These are phyloP conservation scores for Chenopodium formosanum DNA, from an alignment of 148 eudicot species.

Conservation along the genomic window DNA sequence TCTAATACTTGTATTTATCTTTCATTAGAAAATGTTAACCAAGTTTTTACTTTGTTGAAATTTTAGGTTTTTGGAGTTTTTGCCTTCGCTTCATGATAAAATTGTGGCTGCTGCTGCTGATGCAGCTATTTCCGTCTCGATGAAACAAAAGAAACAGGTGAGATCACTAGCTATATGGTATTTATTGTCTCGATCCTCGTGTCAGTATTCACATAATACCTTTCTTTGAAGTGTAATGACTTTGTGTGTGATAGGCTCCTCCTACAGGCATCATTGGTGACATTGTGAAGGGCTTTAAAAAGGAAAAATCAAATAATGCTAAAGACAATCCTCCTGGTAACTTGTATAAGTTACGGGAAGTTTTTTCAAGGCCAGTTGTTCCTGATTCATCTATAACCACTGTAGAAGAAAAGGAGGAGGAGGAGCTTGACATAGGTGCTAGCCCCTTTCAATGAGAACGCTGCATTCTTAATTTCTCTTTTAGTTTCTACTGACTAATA, in stretches of 20 bases:
- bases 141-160: slow-evolving; percentile 64
- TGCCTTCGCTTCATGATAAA: slow-evolving; percentile 81
- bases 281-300: slow-evolving; percentile 61
- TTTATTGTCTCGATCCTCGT: not conserved
- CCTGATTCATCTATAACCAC: slow-evolving; percentile 36
- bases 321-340: slow-evolving; percentile 31
- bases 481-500: not conserved
- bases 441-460: slow-evolving; percentile 1
- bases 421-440: slow-evolving; percentile 68
- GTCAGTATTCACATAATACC: not conserved
- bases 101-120: slow-evolving; percentile 79
- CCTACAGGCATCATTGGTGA: slow-evolving; percentile 50
- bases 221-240: slow-evolving; percentile 10
- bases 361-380: slow-evolving; percentile 44
- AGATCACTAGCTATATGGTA: slow-evolving; percentile 1
- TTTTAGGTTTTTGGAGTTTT: slow-evolving; percentile 51
- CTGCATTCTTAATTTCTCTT: slow-evolving; percentile 11
- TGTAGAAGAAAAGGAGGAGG: slow-evolving; percentile 28
- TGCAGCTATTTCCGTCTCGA: slow-evolving; percentile 50
- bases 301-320: slow-evolving; percentile 35
- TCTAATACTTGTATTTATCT: not conserved
- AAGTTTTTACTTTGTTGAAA: slow-evolving; percentile 1
- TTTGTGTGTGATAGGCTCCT: slow-evolving; percentile 46
- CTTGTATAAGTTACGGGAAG: slow-evolving; percentile 47
- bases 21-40: not conserved